Evolutionary conservation across 352 stramenopile species (phyloP).

Genomic region (Phytophthora pisi): DNA sequence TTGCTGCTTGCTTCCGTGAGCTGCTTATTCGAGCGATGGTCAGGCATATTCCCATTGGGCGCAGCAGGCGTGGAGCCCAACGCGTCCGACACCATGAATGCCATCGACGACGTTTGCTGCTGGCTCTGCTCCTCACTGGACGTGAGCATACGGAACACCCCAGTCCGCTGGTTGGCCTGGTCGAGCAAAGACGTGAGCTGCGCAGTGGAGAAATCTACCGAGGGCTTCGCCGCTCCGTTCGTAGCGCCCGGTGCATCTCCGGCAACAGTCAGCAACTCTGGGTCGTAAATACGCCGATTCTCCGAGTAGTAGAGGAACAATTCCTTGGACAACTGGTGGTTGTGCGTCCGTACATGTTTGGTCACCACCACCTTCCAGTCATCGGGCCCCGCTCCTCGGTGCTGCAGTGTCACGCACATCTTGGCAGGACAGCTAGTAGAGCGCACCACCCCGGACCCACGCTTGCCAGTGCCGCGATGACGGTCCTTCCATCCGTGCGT

Average conservation of each 20-base stretch:
- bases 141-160: slow-evolving; percentile 23
- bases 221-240: not conserved
- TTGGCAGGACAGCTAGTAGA: slow-evolving; percentile 76
- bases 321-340: slow-evolving; percentile 76
- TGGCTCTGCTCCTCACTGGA: slow-evolving; percentile 26
- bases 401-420: slow-evolving; percentile 82
- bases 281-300: slow-evolving; percentile 81
- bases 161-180: slow-evolving; percentile 23
- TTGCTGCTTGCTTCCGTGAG: slow-evolving; percentile 10
- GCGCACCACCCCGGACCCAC: slow-evolving; percentile 59
- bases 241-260: slow-evolving; percentile 11
- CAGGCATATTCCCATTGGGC: slow-evolving; percentile 1
- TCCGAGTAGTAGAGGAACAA: slow-evolving; percentile 80
- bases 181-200: slow-evolving; percentile 30
- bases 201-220: slow-evolving; percentile 11
- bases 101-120: slow-evolving; percentile 23
- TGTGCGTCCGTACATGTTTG: slow-evolving; percentile 74
- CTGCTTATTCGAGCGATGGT: slow-evolving; percentile 10
- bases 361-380: slow-evolving; percentile 80
- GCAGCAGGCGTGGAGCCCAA: slow-evolving; percentile 1
- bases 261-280: slow-evolving; percentile 53
- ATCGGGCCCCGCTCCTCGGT: slow-evolving; percentile 37
- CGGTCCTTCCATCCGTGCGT: slow-evolving; percentile 83
- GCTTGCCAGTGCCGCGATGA: slow-evolving; percentile 68
- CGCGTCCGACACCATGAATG: slow-evolving; percentile 17